Evolutionary conservation across 2,329 filamentous ascomycete genomes (phyloP).

Genomic region (Beauveria bassiana): DNA sequence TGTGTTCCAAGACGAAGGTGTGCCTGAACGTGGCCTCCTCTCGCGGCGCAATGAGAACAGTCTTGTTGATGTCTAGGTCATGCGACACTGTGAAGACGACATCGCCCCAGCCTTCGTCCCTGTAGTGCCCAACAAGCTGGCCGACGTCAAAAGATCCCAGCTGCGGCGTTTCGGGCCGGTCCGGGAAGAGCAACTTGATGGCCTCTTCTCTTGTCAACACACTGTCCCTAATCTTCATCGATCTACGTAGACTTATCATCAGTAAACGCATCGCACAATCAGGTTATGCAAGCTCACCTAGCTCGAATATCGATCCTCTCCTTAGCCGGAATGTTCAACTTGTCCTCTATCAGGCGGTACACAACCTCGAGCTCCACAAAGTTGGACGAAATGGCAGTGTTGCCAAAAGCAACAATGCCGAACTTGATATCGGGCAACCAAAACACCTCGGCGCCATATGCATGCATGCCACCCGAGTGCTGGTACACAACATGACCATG

Average conservation of each 20-base stretch:
- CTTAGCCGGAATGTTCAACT: slow-evolving; percentile 16
- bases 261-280: not conserved
- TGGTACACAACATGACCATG: slow-evolving; percentile 21
- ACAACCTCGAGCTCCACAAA: slow-evolving; percentile 18
- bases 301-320: slow-evolving; percentile 16
- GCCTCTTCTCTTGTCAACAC: not conserved
- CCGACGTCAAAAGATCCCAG: not conserved
- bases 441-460: slow-evolving; percentile 21
- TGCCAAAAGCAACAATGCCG: slow-evolving; percentile 28
- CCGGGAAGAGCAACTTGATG: not conserved
- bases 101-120: slow-evolving; percentile 5
- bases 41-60: slow-evolving; percentile 2
- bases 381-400: slow-evolving; percentile 35
- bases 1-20: slow-evolving; percentile 3
- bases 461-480: slow-evolving; percentile 23
- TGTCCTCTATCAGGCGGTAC: slow-evolving; percentile 24
- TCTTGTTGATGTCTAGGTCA: not conserved
- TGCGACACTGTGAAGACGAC: not conserved
- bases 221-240: not conserved
- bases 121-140: slow-evolving; percentile 7
- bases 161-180: slow-evolving; percentile 1
- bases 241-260: not conserved
- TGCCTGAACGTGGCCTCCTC: not conserved
- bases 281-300: slow-evolving; percentile 15
- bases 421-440: slow-evolving; percentile 27